A percentile compares a stretch with the other conserved stretches of the same genome.
Evolutionary conservation across 1,139 yeast species (phyloP).

Genomic region (Yamadazyma mexicana): DNA sequence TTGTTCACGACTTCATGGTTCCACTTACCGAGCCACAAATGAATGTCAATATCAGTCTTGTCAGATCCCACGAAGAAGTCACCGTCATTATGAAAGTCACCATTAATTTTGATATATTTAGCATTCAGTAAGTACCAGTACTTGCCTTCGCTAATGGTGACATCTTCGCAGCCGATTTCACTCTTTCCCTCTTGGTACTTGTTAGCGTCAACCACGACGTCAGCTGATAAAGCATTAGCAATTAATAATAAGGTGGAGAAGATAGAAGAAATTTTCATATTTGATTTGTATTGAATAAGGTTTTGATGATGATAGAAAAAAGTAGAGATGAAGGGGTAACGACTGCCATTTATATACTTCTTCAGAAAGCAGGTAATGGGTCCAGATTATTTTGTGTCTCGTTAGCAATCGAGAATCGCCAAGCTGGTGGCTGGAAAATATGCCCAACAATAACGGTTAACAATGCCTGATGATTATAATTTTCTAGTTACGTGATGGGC

Average conservation of each 20-base stretch:
- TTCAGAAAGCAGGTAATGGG: too few relatives aligned
- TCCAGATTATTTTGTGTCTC: too few relatives aligned
- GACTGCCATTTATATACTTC: background rate
- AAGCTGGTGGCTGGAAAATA: too few relatives aligned
- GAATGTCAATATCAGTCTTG: conserved; percentile 5
- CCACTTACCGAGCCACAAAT: conserved; percentile 8
- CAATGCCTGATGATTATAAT: too few relatives aligned
- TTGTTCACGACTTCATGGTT: conserved; percentile 10
- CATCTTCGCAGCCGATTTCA: conserved; percentile 9
- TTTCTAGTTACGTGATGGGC: too few relatives aligned
- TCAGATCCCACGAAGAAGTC: conserved; percentile 10
- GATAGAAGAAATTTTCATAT: conserved; percentile 13
- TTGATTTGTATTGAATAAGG: background rate
- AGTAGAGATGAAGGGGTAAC: background rate
- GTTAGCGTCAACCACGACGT: conserved; percentile 7
- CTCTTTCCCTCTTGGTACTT: conserved; percentile 8
- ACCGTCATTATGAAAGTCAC: conserved; percentile 14
- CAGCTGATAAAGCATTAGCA: conserved; percentile 12
- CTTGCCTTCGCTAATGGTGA: conserved; percentile 11
- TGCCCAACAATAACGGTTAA: too few relatives aligned
- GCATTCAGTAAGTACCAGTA: conserved; percentile 12
- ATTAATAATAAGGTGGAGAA: conserved; percentile 14
- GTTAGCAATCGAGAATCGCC: too few relatives aligned
- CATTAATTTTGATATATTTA: conserved; percentile 12
- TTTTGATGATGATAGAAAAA: background rate